Conservation (phyloP, 257 asterid species). For the Knoxia roxburghii region DNA sequence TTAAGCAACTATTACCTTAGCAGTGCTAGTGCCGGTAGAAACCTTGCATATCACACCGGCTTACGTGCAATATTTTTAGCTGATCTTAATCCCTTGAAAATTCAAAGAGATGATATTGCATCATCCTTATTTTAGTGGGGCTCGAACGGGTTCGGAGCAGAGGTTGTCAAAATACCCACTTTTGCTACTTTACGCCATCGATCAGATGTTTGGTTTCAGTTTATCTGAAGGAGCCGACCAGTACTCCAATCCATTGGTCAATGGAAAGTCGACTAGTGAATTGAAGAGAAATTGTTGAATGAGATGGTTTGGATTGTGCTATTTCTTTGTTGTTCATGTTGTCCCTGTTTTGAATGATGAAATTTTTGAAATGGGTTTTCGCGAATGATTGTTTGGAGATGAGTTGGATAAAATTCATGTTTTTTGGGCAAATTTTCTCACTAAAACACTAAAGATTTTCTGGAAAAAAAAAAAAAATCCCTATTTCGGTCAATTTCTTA, state of each 20-base stretch:
- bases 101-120: constrained; percentile 28
- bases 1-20: constrained; percentile 18
- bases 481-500: no score
- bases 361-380: no score
- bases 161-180: constrained; percentile 13
- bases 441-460: no score
- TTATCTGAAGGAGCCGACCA: constrained; percentile 25
- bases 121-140: constrained; percentile 29
- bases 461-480: no score
- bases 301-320: no score
- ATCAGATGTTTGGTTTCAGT: constrained; percentile 21
- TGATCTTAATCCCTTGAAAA: constrained; percentile 23
- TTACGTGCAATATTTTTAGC: constrained; percentile 9
- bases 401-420: no score
- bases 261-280: constrained; percentile 29
- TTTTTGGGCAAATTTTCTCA: no score
- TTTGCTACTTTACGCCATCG: constrained; percentile 13
- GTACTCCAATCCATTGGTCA: constrained; percentile 19
- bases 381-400: no score
- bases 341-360: no score
- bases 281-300: no score
- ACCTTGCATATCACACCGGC: constrained; percentile 29
- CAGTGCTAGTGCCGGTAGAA: constrained; percentile 27
- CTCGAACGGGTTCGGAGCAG: constrained; percentile 20
- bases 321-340: no score